Conservation (phyloP, 1,284 basidiomycete genomes). For the Rhodotorula sp. region DNA sequence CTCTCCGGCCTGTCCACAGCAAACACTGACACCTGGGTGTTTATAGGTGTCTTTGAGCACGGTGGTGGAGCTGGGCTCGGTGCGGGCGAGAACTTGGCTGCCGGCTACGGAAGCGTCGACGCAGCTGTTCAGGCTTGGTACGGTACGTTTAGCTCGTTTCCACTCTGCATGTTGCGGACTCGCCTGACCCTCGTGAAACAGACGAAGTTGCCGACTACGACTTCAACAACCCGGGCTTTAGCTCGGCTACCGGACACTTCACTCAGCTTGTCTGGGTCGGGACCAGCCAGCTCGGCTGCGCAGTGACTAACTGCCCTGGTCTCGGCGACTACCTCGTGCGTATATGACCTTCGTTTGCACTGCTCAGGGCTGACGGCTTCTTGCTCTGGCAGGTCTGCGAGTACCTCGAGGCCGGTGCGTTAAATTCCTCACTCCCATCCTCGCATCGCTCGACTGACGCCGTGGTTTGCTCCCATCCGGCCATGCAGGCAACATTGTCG, state of each 20-base stretch:
- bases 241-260: constrained; percentile 16
- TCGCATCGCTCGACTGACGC: background rate
- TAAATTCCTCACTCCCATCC: no score
- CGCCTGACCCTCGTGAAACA: background rate
- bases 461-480: no score
- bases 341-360: no score
- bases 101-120: background rate
- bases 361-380: background rate
- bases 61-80: constrained; percentile 10
- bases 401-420: background rate
- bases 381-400: constrained; percentile 10
- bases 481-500: constrained; percentile 18
- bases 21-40: no score
- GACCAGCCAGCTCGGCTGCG: constrained; percentile 24
- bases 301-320: background rate
- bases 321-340: no score
- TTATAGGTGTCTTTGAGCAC: constrained; percentile 18
- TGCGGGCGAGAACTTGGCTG: constrained; percentile 31
- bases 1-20: background rate
- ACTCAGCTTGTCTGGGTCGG: constrained; percentile 24
- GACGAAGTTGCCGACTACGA: constrained; percentile 21
- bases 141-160: background rate
- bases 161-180: no score
- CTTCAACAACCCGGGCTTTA: constrained; percentile 6
- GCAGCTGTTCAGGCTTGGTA: constrained; percentile 8